Evolutionary conservation across 441 rosid species (phyloP).

Genomic region (Viola pubescens): DNA sequence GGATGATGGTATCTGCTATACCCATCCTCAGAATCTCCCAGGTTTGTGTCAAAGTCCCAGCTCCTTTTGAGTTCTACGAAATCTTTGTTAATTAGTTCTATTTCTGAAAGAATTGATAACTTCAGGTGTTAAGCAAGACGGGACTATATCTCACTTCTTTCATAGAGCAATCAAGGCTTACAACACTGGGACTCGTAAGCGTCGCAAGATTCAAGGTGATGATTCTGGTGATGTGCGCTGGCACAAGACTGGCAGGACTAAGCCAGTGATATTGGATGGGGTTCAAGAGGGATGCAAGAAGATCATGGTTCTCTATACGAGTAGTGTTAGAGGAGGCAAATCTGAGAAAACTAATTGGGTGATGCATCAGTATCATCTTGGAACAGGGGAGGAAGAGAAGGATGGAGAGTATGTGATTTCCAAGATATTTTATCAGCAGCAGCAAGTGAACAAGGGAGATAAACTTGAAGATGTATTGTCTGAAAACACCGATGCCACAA

Average conservation of each 20-base stretch:
- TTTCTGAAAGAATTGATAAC: slow-evolving; percentile 2
- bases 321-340: slow-evolving; percentile 47
- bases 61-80: slow-evolving; percentile 8
- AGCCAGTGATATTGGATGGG: slow-evolving; percentile 72
- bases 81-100: slow-evolving; percentile 1
- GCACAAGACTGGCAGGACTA: slow-evolving; percentile 94
- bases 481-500: slow-evolving; percentile 30
- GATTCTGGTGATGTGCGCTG: slow-evolving; percentile 80
- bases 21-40: slow-evolving; percentile 92
- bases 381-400: slow-evolving; percentile 77
- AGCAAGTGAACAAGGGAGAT: slow-evolving; percentile 40
- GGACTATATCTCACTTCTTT: slow-evolving; percentile 72
- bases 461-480: slow-evolving; percentile 36
- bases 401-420: slow-evolving; percentile 75
- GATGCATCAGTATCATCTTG: slow-evolving; percentile 96
- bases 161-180: slow-evolving; percentile 88
- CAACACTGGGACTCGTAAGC: slow-evolving; percentile 86
- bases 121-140: slow-evolving; percentile 75
- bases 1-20: slow-evolving; percentile 91
- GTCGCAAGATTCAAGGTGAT: slow-evolving; percentile 77
- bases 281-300: slow-evolving; percentile 79
- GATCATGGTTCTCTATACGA: slow-evolving; percentile 77
- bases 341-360: slow-evolving; percentile 86
- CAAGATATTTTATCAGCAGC: slow-evolving; percentile 75
- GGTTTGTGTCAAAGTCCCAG: slow-evolving; percentile 31